Evolutionary conservation across 148 eudicot species (phyloP).

Genomic region (Camellia sinensis): DNA sequence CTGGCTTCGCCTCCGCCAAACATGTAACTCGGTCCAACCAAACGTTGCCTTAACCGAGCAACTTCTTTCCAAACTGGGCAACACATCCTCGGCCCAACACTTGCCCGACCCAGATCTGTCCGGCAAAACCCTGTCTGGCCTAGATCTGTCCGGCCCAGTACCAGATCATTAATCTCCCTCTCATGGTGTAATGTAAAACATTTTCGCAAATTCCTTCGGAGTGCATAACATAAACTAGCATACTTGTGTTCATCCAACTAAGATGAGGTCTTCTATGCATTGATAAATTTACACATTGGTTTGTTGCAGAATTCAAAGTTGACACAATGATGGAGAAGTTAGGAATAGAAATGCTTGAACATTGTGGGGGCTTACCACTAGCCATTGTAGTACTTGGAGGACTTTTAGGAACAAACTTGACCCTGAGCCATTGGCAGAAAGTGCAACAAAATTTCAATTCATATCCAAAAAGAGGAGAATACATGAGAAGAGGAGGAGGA

Average conservation of each 20-base stretch:
- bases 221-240: no score
- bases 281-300: background rate
- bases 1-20: no score
- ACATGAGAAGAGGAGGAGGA: background rate
- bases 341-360: conserved; percentile 34
- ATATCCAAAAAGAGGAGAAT: background rate
- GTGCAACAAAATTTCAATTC: conserved; percentile 13
- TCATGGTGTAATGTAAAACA: no score
- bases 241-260: background rate
- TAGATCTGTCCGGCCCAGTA: no score
- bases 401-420: conserved; percentile 16
- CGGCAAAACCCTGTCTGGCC: no score
- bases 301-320: background rate
- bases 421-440: background rate
- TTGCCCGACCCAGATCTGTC: no score
- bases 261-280: background rate
- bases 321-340: conserved; percentile 25
- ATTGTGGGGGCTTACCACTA: conserved; percentile 46
- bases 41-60: no score
- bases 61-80: no score
- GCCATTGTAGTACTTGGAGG: conserved; percentile 49
- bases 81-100: no score
- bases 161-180: no score
- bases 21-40: no score
- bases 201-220: no score